These are phyloP conservation scores for Rhizopogon roseolus DNA, from an alignment of 768 basidiomycete species.

Conservation along the genomic window DNA sequence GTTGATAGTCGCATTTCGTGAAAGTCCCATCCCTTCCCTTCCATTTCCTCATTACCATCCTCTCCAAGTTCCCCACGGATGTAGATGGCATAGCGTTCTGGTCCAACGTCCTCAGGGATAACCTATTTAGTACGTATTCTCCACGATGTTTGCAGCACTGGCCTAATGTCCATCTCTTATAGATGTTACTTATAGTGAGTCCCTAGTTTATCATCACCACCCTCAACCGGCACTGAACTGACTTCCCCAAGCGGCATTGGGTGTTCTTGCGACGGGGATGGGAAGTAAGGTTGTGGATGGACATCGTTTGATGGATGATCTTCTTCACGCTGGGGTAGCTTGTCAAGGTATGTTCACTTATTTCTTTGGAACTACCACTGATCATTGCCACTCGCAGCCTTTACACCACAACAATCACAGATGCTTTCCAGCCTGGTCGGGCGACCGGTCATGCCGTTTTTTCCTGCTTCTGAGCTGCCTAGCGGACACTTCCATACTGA, in stretches of 20 bases:
- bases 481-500: background rate
- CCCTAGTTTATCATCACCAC: background rate
- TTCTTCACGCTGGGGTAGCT: slow-evolving; percentile 41
- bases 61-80: slow-evolving; percentile 77
- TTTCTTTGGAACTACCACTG: background rate
- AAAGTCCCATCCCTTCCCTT: slow-evolving; percentile 82
- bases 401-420: slow-evolving; percentile 56
- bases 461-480: background rate
- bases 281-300: background rate
- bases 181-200: slow-evolving; percentile 34
- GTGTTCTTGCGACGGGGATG: slow-evolving; percentile 48
- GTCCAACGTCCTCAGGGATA: slow-evolving; percentile 56
- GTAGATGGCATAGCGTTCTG: slow-evolving; percentile 75
- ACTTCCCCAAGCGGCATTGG: slow-evolving; percentile 42
- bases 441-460: background rate
- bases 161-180: slow-evolving; percentile 4
- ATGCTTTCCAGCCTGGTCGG: slow-evolving; percentile 29
- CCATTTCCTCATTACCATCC: slow-evolving; percentile 67
- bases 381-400: slow-evolving; percentile 36
- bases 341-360: slow-evolving; percentile 48
- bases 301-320: slow-evolving; percentile 38
- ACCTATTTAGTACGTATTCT: slow-evolving; percentile 54
- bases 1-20: slow-evolving; percentile 71
- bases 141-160: background rate
- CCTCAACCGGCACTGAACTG: slow-evolving; percentile 18